phyloP scores from a whole-genome alignment of 345 rosid species.

The Hevea brasiliensis region DNA sequence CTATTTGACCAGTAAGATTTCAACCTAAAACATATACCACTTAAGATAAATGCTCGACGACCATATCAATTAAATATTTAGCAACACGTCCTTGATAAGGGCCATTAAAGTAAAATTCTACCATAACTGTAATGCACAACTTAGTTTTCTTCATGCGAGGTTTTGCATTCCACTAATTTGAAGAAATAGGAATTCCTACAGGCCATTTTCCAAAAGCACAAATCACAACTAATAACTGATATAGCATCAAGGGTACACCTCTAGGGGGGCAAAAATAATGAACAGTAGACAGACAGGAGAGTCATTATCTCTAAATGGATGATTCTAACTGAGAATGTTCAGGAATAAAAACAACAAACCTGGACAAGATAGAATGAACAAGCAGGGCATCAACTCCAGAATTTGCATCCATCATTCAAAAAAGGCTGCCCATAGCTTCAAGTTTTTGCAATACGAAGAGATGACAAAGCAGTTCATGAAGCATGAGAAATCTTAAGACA shows the following conservation, averaged over 20 bases:
- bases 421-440: conserved; percentile 32
- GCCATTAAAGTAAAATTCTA: not conserved
- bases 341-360: conserved; percentile 35
- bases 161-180: not conserved
- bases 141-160: not conserved
- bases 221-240: not conserved
- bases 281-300: not conserved
- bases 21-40: too few relatives aligned
- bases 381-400: conserved; percentile 40
- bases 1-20: not conserved
- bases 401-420: conserved; percentile 28
- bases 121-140: not conserved
- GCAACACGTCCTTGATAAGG: not conserved
- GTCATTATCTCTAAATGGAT: conserved; percentile 1
- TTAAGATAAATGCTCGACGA: not conserved
- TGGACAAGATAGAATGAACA: conserved; percentile 29
- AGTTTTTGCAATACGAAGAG: conserved; percentile 21
- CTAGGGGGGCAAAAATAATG: not conserved
- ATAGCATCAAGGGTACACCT: not conserved
- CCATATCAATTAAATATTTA: not conserved
- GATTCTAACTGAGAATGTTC: conserved; percentile 3
- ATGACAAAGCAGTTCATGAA: conserved; percentile 13
- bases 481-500: conserved; percentile 21
- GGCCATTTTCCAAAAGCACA: not conserved
- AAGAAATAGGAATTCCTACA: not conserved